Evolutionary conservation across 2,329 filamentous ascomycete genomes (phyloP).

Genomic region (Cytospora schulzeri): DNA sequence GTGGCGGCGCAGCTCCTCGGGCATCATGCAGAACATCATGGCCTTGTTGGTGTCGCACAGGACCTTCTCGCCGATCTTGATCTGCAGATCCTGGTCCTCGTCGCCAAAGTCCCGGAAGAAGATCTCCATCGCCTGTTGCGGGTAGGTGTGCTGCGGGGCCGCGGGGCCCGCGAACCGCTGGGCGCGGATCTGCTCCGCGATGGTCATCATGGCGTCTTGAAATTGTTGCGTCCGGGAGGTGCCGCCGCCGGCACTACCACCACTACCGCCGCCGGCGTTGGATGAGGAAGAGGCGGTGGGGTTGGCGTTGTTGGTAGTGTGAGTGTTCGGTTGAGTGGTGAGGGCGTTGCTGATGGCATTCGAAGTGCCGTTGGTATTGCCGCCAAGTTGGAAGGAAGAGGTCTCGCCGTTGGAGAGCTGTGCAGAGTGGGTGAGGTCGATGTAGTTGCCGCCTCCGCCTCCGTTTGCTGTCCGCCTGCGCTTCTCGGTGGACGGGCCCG

Average conservation of each 20-base stretch:
- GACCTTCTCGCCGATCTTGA: slow-evolving; percentile 61
- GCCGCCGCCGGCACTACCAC: too few relatives aligned
- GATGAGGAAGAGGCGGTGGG: slow-evolving; percentile 5
- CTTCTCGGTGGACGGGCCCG: slow-evolving; percentile 34
- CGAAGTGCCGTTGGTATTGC: slow-evolving; percentile 5
- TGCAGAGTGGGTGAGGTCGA: slow-evolving; percentile 28
- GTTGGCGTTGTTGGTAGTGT: slow-evolving; percentile 5
- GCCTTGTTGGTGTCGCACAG: slow-evolving; percentile 62
- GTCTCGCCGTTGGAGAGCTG: slow-evolving; percentile 22
- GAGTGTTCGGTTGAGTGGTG: slow-evolving; percentile 11
- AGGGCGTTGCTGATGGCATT: slow-evolving; percentile 2
- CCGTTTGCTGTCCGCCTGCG: slow-evolving; percentile 39
- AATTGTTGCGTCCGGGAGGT: slow-evolving; percentile 34
- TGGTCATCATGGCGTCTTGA: slow-evolving; percentile 24
- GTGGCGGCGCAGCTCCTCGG: slow-evolving; percentile 52
- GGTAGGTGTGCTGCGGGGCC: slow-evolving; percentile 49
- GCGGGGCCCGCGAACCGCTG: slow-evolving; percentile 44
- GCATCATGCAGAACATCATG: slow-evolving; percentile 66
- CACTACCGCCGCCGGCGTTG: not conserved
- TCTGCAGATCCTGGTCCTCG: slow-evolving; percentile 60
- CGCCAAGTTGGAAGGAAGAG: slow-evolving; percentile 10
- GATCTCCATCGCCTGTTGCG: slow-evolving; percentile 60
- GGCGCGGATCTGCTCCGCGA: slow-evolving; percentile 33
- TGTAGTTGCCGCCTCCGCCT: slow-evolving; percentile 26
- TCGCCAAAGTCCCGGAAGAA: slow-evolving; percentile 61